Percentiles rank a stretch among this genome's conserved stretches.
Evolutionary conservation across 352 stramenopile species (phyloP).

Genomic region (Pythium insidiosum): DNA sequence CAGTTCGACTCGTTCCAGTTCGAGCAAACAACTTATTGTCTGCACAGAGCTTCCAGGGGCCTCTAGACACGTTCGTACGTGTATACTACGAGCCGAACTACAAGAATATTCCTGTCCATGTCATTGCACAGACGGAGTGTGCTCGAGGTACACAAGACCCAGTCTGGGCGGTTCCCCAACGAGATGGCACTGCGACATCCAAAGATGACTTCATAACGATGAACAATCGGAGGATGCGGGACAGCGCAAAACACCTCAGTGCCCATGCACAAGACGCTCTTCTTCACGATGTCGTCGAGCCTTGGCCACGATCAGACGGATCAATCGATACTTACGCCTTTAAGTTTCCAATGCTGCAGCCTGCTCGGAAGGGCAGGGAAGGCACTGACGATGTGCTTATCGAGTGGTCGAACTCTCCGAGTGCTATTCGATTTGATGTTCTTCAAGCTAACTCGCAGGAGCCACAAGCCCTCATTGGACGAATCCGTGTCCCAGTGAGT

Average conservation of each 20-base stretch:
- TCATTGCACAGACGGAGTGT: conserved; percentile 24
- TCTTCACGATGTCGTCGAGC: conserved; percentile 23
- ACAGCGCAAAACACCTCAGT: conserved; percentile 14
- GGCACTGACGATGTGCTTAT: conserved; percentile 14
- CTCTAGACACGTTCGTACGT: conserved; percentile 18
- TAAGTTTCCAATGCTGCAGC: conserved; percentile 23
- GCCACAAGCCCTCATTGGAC: conserved; percentile 11
- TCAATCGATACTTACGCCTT: conserved; percentile 20
- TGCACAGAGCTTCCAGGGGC: background rate
- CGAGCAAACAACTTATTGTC: conserved; percentile 3
- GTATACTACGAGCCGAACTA: conserved; percentile 31
- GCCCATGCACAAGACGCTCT: conserved; percentile 14
- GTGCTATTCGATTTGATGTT: conserved; percentile 25
- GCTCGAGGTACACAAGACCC: conserved; percentile 9
- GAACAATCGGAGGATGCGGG: conserved; percentile 19
- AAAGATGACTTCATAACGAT: conserved; percentile 12
- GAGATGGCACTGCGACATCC: background rate
- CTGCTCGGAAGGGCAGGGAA: conserved; percentile 7
- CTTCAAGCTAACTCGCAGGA: conserved; percentile 14
- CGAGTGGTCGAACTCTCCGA: conserved; percentile 14
- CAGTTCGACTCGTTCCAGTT: conserved; percentile 23
- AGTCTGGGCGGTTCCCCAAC: conserved; percentile 12
- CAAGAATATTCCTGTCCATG: conserved; percentile 23
- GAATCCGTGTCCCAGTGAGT: conserved; percentile 18
- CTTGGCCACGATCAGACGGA: conserved; percentile 15